Evolutionary conservation across 768 basidiomycete genomes (phyloP).

Genomic region (Hysterangium stoloniferum): DNA sequence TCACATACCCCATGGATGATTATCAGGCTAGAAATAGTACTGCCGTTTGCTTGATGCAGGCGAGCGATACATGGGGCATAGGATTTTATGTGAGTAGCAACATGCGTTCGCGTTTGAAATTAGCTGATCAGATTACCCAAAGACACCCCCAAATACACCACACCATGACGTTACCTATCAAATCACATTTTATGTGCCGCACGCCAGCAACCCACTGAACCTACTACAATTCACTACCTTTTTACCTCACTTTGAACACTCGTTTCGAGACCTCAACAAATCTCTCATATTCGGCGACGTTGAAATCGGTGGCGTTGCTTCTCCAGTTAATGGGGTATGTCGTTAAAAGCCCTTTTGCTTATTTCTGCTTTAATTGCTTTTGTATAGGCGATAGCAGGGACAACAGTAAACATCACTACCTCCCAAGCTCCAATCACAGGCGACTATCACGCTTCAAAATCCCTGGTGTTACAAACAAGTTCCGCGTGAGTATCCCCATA

Average conservation of each 20-base stretch:
- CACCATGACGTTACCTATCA: conserved; percentile 5
- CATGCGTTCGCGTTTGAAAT: too few species aligned
- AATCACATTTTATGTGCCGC: conserved; percentile 5
- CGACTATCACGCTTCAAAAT: conserved; percentile 2
- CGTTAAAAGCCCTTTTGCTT: background rate
- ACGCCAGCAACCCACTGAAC: background rate
- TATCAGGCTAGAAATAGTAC: background rate
- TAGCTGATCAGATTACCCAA: background rate
- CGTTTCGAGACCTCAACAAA: conserved; percentile 4
- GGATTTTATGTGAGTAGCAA: conserved; percentile 9
- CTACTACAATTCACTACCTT: conserved; percentile 6
- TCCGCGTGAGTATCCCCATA: conserved; percentile 6
- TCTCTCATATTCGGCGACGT: conserved; percentile 5
- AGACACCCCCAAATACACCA: background rate
- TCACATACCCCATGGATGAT: conserved; percentile 1
- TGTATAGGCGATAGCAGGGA: background rate
- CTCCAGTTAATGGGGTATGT: conserved; percentile 7
- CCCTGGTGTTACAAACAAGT: conserved; percentile 7
- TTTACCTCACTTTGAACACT: conserved; percentile 9
- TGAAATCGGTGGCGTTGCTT: conserved; percentile 1
- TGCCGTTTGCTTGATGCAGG: conserved; percentile 9
- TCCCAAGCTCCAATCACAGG: conserved; percentile 5
- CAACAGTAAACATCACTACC: conserved; percentile 6
- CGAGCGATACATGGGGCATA: conserved; percentile 1
- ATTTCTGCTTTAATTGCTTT: background rate